Base-by-base conservation (phyloP, 805 yeast genomes). In the Barnettozyma vustinii region DNA sequence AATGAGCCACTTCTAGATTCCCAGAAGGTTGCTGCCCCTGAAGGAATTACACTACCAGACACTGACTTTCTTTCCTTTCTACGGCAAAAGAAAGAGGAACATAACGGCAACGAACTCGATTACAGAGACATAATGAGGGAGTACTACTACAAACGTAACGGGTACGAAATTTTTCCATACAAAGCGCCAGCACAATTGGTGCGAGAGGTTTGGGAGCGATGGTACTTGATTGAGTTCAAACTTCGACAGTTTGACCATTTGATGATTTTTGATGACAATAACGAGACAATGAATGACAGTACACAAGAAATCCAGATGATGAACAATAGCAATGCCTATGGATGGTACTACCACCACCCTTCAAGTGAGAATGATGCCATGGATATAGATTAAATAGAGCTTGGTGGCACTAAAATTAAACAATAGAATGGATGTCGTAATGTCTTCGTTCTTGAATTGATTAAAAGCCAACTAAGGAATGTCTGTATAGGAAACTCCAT, bases 181-280 rank as follows among this genome's bases (percentile, higher is more conserved):
- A 16, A 16, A 2, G 32, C 45, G 15, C 43, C 39, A 4, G 5
- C 16, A 15, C 26, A 30, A 9, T 19, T 48, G 18, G 48, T 48
- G 18, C 19, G 37, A 10, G 18, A 9, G 6, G 35, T 45, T 9
- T 69, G 73, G 73, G 50, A 57, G 6, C 43, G 36, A 2, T 69
- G 73, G 73, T 56, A 52, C 46, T 45, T 49, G 21, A 43, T 53
- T 4, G 52, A 53, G 18, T 58, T 47, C 32, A 49, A 49, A 36
- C 42, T 44, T 15, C 44, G 50, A 27, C 48, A 52, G 25, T 47
- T 51, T 16, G 48, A 50, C 42, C 35, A 48, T 42, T 36, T 49
- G 18, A 52, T 55, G 52, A 46, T 43, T 42, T 54, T 47, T 27
- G 49, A 52, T 42, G 25, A 41, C 5, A 30, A 40, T 30, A 39